Percentiles rank a stretch among this genome's conserved stretches.
These are phyloP conservation scores for Berberis thunbergii DNA, from an alignment of 164 flowering plant genomes.

Conservation along the genomic window DNA sequence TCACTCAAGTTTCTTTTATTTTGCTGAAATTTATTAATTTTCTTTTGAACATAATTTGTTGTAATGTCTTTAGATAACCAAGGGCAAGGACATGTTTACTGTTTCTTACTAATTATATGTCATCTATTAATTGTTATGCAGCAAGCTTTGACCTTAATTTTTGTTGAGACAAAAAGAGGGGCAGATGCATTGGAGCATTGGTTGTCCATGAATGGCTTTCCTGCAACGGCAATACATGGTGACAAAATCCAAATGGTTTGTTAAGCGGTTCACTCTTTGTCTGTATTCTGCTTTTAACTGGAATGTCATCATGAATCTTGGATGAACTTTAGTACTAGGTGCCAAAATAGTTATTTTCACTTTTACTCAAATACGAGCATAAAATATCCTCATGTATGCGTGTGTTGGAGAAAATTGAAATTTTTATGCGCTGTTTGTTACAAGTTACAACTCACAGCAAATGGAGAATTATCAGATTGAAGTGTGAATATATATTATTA, in stretches of 20 bases:
- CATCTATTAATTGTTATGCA: slow-evolving; percentile 16
- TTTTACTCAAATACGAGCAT: not conserved
- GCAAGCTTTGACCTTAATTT: slow-evolving; percentile 52
- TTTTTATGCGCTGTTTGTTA: no score
- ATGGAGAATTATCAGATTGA: no score
- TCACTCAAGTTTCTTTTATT: not conserved
- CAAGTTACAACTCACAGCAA: no score
- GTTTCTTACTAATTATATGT: not conserved
- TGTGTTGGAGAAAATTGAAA: no score
- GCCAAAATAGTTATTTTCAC: not conserved
- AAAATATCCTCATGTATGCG: no score
- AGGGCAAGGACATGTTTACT: not conserved
- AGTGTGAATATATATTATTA: no score
- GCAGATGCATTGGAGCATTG: slow-evolving; percentile 53
- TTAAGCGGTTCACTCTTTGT: not conserved
- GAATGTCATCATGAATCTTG: no score
- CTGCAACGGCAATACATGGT: slow-evolving; percentile 59
- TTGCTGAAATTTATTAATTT: no score
- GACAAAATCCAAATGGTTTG: slow-evolving; percentile 17
- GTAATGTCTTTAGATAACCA: no score
- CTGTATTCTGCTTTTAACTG: no score
- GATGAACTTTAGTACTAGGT: not conserved
- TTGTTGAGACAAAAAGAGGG: slow-evolving; percentile 61
- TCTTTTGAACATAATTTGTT: no score
- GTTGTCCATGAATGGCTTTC: slow-evolving; percentile 47